Conservation (phyloP, 2,329 filamentous ascomycete species). For the Grosmannia clavigera region DNA sequence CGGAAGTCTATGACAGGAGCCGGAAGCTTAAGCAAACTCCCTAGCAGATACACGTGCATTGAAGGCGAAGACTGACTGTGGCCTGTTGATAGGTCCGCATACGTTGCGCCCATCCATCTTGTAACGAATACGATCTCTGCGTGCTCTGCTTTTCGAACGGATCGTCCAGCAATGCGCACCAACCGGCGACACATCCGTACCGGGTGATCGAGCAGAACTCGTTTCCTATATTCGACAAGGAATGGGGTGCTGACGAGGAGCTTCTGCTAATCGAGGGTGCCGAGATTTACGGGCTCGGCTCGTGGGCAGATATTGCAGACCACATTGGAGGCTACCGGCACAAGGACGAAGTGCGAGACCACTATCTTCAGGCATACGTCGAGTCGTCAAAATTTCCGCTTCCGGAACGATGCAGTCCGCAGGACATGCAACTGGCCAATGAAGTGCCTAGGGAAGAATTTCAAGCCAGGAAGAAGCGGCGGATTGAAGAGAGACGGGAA, state of each 20-base stretch:
- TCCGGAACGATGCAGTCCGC: conserved; percentile 71
- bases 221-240: conserved; percentile 85
- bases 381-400: conserved; percentile 75
- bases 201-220: conserved; percentile 97
- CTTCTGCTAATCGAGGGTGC: conserved; percentile 85
- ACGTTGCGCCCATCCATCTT: conserved; percentile 69
- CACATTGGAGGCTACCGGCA: conserved; percentile 91
- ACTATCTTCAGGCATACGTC: conserved; percentile 83
- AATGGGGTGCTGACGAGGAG: conserved; percentile 97
- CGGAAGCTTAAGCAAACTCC: neutral
- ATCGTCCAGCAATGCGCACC: conserved; percentile 68
- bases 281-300: conserved; percentile 91
- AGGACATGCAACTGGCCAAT: conserved; percentile 66
- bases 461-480: conserved; percentile 78
- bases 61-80: neutral
- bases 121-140: conserved; percentile 92
- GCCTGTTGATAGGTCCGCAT: conserved; percentile 63
- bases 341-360: conserved; percentile 91
- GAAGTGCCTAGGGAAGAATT: conserved; percentile 84
- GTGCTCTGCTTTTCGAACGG: conserved; percentile 88
- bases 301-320: conserved; percentile 95
- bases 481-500: conserved; percentile 87
- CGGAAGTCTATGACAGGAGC: neutral
- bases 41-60: neutral
- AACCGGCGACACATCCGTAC: conserved; percentile 75